Base-by-base conservation (phyloP, 1,139 yeast species). In the Candida pseudoviswanathii region DNA sequence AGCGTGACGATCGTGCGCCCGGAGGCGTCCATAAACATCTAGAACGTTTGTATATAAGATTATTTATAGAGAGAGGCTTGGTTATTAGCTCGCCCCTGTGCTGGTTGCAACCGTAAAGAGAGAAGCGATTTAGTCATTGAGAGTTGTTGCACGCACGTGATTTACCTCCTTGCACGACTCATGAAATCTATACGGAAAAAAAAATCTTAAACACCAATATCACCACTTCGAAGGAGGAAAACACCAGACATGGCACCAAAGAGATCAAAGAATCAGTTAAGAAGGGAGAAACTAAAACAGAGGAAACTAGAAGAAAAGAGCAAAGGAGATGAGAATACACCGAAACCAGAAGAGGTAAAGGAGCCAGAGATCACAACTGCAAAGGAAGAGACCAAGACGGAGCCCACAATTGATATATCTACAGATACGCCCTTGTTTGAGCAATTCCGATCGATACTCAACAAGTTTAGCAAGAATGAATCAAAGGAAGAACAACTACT, bases 1-100 rank as follows among this genome's bases (percentile, higher is more conserved):
- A n/a, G 96, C 25, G 86, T 83, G 49, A 91, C 96, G 48, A 73
- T 71, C 62, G 81, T 80, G 55, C 75, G 70, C 45, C 90, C 95
- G 31, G 76, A 76, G 37, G 58, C 53, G 75, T 64, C 60, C 77
- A n/a, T n/a, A n/a, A n/a, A n/a, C n/a, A n/a, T n/a, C n/a, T n/a
- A n/a, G n/a, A n/a, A n/a, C n/a, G n/a, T n/a, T 16, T 16, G 16
- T 16, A 16, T 16, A 16, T 16, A 2, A 1, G 16, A 16, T 16
- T 16, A 2, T 2, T 16, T 16, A 16, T 16, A 16, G 16, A 16
- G 16, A 16, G 16, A 16, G 16, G 16, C 16, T 16, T 16, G 16
- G 16, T 16, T 16, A 16, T 16, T 16, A 16, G 16, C 16, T 16
- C 16, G 16, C 16, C 2, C 16, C 16, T 16, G 16, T 16, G 16